A percentile compares a stretch with the other conserved stretches of the same genome.
Evolutionary conservation across 257 asterid genomes (phyloP).

Genomic region (Solanum infundibuliforme): DNA sequence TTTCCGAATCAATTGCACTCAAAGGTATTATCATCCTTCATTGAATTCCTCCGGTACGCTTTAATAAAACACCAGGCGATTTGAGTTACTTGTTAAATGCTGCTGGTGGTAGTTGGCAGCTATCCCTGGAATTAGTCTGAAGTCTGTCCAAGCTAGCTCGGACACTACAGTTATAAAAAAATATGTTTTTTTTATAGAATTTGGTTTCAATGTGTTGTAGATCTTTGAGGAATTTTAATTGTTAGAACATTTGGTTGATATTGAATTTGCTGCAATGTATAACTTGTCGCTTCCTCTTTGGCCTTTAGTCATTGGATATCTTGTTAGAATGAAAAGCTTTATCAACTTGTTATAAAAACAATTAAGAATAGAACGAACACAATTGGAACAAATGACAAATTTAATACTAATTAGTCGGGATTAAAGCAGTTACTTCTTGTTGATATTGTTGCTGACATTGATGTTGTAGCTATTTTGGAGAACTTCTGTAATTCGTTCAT

Average conservation of each 20-base stretch:
- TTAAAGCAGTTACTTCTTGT: neutral
- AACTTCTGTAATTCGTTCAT: neutral
- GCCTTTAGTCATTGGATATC: neutral
- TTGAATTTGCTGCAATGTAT: neutral
- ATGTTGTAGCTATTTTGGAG: neutral
- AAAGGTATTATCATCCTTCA: neutral
- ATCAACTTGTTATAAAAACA: neutral
- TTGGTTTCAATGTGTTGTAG: too few relatives aligned
- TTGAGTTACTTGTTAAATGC: too few relatives aligned
- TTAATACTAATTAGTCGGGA: neutral
- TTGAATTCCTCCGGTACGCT: neutral
- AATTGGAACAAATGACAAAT: neutral
- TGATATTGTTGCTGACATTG: neutral
- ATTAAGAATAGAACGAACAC: too few relatives aligned
- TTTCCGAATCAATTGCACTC: neutral
- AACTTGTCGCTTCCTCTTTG: fast-evolving
- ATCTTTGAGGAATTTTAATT: neutral
- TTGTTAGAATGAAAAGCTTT: neutral
- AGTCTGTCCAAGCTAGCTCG: too few relatives aligned
- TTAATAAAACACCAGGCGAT: too few relatives aligned
- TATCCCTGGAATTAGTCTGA: too few relatives aligned
- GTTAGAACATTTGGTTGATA: neutral
- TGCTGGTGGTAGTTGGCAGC: too few relatives aligned
- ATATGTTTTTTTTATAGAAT: too few relatives aligned
- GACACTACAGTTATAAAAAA: too few relatives aligned